A percentile compares a stretch with the other conserved stretches of the same genome.
Evolutionary conservation across 2,329 filamentous ascomycete genomes (phyloP).

Genomic region (Biscogniauxia sp.): DNA sequence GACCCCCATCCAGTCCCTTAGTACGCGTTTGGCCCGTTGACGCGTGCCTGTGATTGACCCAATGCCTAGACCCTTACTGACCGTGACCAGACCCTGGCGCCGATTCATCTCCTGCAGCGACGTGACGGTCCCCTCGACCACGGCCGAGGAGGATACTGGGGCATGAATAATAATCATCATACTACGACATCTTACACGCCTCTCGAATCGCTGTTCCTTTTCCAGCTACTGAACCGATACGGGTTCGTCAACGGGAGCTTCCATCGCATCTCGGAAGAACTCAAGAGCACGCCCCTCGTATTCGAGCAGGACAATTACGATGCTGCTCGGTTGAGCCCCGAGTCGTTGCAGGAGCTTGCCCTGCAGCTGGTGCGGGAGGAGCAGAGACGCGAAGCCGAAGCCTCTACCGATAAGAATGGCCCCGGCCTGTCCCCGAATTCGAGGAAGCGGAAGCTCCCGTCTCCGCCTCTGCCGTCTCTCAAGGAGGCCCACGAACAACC

Average conservation of each 20-base stretch:
- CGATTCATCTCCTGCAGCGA: slow-evolving; percentile 52
- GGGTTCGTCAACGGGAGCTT: slow-evolving; percentile 67
- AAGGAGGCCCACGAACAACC: slow-evolving; percentile 65
- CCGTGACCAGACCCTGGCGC: slow-evolving; percentile 48
- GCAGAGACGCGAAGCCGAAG: slow-evolving; percentile 50
- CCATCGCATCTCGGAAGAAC: slow-evolving; percentile 67
- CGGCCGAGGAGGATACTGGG: slow-evolving; percentile 54
- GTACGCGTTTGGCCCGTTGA: slow-evolving; percentile 26
- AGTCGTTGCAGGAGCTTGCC: slow-evolving; percentile 77
- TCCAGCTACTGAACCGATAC: slow-evolving; percentile 71
- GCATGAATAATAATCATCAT: slow-evolving; percentile 55
- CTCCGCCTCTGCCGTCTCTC: slow-evolving; percentile 61
- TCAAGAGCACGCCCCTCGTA: slow-evolving; percentile 72
- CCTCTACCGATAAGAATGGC: slow-evolving; percentile 38
- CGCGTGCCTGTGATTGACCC: slow-evolving; percentile 5
- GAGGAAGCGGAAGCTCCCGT: slow-evolving; percentile 73
- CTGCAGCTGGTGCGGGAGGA: slow-evolving; percentile 74
- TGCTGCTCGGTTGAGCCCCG: slow-evolving; percentile 68
- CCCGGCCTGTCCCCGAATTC: slow-evolving; percentile 53
- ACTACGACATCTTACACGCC: slow-evolving; percentile 67
- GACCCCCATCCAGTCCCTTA: slow-evolving; percentile 13
- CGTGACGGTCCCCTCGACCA: slow-evolving; percentile 54
- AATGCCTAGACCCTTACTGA: slow-evolving; percentile 19
- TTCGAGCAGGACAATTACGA: slow-evolving; percentile 70
- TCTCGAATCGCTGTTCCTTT: slow-evolving; percentile 82